A percentile compares a stretch with the other conserved stretches of the same genome.
Conservation (phyloP, 306 rosid species). For the Lathyrus aphaca region DNA sequence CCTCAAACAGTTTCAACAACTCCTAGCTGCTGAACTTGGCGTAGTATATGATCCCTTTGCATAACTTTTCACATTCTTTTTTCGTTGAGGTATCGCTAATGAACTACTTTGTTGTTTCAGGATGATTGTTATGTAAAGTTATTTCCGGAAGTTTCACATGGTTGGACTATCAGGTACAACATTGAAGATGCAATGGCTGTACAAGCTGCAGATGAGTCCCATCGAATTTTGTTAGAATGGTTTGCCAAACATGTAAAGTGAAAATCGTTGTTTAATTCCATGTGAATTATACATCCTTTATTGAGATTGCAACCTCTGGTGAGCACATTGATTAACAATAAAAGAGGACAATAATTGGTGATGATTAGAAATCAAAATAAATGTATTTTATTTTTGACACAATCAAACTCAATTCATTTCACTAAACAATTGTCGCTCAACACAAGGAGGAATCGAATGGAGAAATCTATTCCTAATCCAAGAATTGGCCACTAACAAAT, state of each 20-base stretch:
- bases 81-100: neutral
- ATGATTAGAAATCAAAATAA: too few species aligned
- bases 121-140: constrained; percentile 46
- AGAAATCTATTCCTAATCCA: too few species aligned
- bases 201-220: constrained; percentile 56
- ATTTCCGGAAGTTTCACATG: constrained; percentile 50
- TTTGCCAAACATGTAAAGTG: constrained; percentile 43
- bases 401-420: too few species aligned
- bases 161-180: constrained; percentile 55
- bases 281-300: neutral
- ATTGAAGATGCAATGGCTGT: constrained; percentile 44
- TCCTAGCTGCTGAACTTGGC: constrained; percentile 50
- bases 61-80: constrained; percentile 1
- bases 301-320: neutral
- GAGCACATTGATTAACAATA: neutral
- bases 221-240: constrained; percentile 50
- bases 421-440: too few species aligned
- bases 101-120: constrained; percentile 9
- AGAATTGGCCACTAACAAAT: too few species aligned
- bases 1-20: constrained; percentile 52
- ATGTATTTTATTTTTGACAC: too few species aligned
- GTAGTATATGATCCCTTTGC: constrained; percentile 32
- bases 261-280: neutral
- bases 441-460: too few species aligned
- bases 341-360: neutral